phyloP scores from a whole-genome alignment of 163 green algal species.

The Chlorella variabilis region DNA sequence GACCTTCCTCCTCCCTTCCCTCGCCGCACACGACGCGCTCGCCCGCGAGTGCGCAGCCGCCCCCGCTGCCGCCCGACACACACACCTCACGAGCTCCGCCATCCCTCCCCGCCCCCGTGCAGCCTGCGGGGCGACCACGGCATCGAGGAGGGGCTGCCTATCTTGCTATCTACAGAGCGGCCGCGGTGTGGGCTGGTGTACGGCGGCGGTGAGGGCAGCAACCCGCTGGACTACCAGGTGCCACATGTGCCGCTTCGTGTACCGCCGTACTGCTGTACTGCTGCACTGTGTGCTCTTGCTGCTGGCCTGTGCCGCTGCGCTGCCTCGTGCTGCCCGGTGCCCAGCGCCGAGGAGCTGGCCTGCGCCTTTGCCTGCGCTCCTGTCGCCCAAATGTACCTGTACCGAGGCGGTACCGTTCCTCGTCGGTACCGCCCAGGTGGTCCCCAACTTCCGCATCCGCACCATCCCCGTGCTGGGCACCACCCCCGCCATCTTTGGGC shows the following conservation, averaged over 20 bases:
- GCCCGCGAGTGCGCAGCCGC: no score
- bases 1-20: no score
- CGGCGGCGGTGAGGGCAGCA: conserved; percentile 56
- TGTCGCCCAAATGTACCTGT: no score
- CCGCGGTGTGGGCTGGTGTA: conserved; percentile 81
- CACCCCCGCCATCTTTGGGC: conserved; percentile 92
- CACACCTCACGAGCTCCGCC: not conserved
- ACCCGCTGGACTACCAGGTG: conserved; percentile 86
- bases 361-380: no score
- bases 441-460: conserved; percentile 96
- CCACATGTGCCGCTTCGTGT: not conserved
- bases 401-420: no score
- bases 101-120: not conserved
- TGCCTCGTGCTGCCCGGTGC: no score
- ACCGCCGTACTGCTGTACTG: not conserved
- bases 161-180: conserved; percentile 92
- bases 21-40: no score
- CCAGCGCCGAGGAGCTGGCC: no score
- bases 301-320: not conserved
- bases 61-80: not conserved
- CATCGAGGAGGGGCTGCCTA: conserved; percentile 74
- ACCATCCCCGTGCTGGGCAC: conserved; percentile 97
- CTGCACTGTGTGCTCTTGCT: no score
- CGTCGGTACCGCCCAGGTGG: conserved; percentile 64
- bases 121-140: conserved; percentile 73